Conservation (phyloP, 495 filamentous ascomycete species). For the Penicillium crystallinum region DNA sequence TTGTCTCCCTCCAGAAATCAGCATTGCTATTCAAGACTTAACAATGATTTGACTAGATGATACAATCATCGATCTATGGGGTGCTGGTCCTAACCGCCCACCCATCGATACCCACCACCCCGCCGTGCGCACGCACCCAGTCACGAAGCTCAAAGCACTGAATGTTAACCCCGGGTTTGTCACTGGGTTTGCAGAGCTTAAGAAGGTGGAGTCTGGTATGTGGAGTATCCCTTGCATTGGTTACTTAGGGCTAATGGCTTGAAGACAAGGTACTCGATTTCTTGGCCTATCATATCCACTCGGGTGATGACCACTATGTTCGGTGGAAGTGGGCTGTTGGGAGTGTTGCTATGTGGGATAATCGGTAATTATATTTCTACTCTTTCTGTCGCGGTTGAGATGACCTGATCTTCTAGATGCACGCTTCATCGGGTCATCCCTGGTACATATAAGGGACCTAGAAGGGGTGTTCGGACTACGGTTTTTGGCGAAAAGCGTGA, state of each 20-base stretch:
- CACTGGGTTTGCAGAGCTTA: slow-evolving; percentile 49
- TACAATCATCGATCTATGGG: slow-evolving; percentile 43
- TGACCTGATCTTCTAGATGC: slow-evolving; percentile 18
- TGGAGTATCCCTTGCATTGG: not conserved
- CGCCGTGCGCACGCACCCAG: slow-evolving; percentile 50
- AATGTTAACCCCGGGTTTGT: slow-evolving; percentile 49
- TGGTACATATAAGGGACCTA: slow-evolving; percentile 41
- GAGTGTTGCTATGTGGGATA: slow-evolving; percentile 53
- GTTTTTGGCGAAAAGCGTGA: slow-evolving; percentile 53
- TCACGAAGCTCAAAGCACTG: slow-evolving; percentile 47
- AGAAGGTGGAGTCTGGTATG: slow-evolving; percentile 43
- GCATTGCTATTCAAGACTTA: slow-evolving; percentile 1
- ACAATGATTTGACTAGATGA: slow-evolving; percentile 13
- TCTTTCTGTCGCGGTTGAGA: not conserved
- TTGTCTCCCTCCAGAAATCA: not conserved
- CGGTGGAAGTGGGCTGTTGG: slow-evolving; percentile 54
- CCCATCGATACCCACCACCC: slow-evolving; percentile 52
- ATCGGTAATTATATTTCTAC: slow-evolving; percentile 22
- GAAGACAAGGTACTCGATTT: slow-evolving; percentile 47
- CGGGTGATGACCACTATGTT: slow-evolving; percentile 49
- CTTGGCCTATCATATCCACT: slow-evolving; percentile 47
- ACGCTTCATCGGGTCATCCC: slow-evolving; percentile 49
- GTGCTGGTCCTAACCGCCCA: slow-evolving; percentile 41
- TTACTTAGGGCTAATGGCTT: not conserved
- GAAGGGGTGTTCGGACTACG: slow-evolving; percentile 48